Evolutionary conservation across 2,329 filamentous ascomycete species (phyloP), one percentile per base, ranked within the genome.

Genomic region (Colletotrichum agaves): DNA sequence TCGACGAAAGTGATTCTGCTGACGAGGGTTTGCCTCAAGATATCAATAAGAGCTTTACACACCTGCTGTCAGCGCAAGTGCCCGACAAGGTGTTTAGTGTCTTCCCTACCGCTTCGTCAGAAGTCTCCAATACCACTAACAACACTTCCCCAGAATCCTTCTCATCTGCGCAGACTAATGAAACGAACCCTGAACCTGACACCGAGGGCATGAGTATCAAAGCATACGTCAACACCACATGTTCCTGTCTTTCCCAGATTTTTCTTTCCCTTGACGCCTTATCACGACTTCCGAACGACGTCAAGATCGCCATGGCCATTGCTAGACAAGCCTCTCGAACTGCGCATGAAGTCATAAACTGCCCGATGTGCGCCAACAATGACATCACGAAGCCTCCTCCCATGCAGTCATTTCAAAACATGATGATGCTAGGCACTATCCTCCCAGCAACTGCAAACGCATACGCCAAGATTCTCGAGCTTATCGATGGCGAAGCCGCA

Each of bases 381-480:
- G 78, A 82, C 5, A 71, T 76, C 1, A 70, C 71, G 27, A 70
- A 75, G 33, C 74, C 77, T 1, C 78, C 80, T 1, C 79, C 82
- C 21, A 81, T 88, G 57, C 82, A 85, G 58, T 72, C 80, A 33
- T 85, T 87, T 69, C 88, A 90, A 73, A 88, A 83, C 72, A 79
- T 85, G 56, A 89, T 89, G 86, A 80, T 88, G 59, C 78, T 90
- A 4, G 85, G 83, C 6, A 83, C 87, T 2, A 80, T 90, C 33
- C 78, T 90, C 3, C 87, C 87, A 2, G 85, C 85, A 8, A 82
- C 87, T 49, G 86, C 84, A 60, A 84, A 88, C 73, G 84, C 85
- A 7, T 90, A 90, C 78, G 81, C 81, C 61, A 78, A 76, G 31
- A 85, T 90, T 52, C 78, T 90, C 12, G 76, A 78, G 55, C 81